Percentiles rank a stretch among this genome's conserved stretches.
Conservation (phyloP, 2,329 filamentous ascomycete genomes). For the Fusarium napiforme region DNA sequence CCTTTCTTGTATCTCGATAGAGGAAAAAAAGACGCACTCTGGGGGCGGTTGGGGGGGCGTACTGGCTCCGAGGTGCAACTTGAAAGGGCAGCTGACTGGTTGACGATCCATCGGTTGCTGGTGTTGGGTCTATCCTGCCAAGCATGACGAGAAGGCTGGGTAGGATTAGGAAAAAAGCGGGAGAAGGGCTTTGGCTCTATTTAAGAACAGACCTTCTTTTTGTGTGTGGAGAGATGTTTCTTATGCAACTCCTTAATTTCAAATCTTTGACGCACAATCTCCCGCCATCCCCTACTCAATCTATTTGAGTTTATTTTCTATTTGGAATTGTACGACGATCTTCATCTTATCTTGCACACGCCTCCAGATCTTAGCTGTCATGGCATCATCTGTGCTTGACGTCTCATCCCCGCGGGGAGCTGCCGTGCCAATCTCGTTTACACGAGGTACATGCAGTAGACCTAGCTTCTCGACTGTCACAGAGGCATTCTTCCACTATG, state of each 20-base stretch:
- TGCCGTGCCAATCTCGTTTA: conserved; percentile 37
- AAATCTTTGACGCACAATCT: conserved; percentile 26
- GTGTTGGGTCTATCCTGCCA: conserved; percentile 19
- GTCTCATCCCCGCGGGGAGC: not conserved
- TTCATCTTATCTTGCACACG: conserved; percentile 18
- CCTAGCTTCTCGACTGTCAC: conserved; percentile 48
- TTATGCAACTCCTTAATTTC: conserved; percentile 28
- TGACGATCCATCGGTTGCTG: not conserved
- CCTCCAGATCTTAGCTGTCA: conserved; percentile 12
- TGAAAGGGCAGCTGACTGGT: conserved; percentile 27
- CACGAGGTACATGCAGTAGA: conserved; percentile 26
- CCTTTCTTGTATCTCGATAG: conserved; percentile 4
- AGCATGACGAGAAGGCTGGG: conserved; percentile 33
- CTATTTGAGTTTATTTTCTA: conserved; percentile 24
- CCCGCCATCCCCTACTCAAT: not conserved
- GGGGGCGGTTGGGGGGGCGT: not conserved
- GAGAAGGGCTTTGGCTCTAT: conserved; percentile 18
- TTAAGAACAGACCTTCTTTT: conserved; percentile 27
- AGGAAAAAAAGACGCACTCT: conserved; percentile 36
- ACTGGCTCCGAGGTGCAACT: conserved; percentile 10
- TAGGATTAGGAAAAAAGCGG: not conserved
- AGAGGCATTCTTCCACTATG: conserved; percentile 52
- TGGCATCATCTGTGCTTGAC: conserved; percentile 16
- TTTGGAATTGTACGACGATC: conserved; percentile 27
- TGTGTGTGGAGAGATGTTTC: conserved; percentile 22